phyloP scores from a whole-genome alignment of 2,329 filamentous ascomycete genomes.

The Immersiporthe knoxdaviesiana region DNA sequence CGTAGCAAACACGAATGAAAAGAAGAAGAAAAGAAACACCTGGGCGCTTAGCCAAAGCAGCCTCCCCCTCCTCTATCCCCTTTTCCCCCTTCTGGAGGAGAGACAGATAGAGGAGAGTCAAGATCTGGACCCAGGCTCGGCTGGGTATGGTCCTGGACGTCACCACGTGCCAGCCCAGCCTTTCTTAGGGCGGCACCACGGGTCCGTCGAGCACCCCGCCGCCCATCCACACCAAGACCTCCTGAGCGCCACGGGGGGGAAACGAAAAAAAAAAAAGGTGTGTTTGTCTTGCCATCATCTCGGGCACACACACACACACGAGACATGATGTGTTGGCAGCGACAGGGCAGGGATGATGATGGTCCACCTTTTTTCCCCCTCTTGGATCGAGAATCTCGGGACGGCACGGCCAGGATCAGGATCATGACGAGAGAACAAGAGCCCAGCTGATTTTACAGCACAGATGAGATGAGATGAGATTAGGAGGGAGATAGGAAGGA shows the following conservation, averaged over 20 bases:
- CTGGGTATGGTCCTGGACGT: background rate
- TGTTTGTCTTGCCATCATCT: too few relatives aligned
- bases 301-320: background rate
- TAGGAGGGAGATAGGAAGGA: background rate
- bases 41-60: too few relatives aligned
- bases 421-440: background rate
- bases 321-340: background rate
- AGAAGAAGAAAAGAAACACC: too few relatives aligned
- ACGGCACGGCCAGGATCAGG: background rate
- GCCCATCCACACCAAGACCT: background rate
- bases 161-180: slow-evolving; percentile 1
- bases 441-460: background rate
- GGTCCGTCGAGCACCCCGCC: background rate
- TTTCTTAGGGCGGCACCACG: background rate
- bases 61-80: too few relatives aligned
- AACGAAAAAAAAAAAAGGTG: too few relatives aligned
- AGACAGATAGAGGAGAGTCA: too few relatives aligned
- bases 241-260: background rate
- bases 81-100: too few relatives aligned
- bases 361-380: background rate
- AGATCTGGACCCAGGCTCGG: background rate
- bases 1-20: too few relatives aligned
- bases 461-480: too few relatives aligned
- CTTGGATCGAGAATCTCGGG: background rate
- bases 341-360: background rate